Percentiles rank a stretch among this genome's conserved stretches.
phyloP scores from a whole-genome alignment of 1,284 basidiomycete genomes.

The Austroboletus niveus region DNA sequence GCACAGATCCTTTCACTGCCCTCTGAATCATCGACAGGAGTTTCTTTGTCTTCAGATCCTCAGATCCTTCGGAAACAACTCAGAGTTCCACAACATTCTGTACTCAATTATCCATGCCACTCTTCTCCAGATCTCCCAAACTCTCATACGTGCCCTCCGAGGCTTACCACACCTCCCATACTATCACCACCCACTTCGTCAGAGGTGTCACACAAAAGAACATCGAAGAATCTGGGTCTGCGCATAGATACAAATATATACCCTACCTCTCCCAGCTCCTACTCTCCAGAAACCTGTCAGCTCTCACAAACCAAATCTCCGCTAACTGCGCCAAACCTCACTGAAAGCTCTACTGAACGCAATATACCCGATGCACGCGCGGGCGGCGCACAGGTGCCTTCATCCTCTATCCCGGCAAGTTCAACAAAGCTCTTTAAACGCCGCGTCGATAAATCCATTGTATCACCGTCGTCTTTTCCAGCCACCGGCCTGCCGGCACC shows the following conservation, averaged over 20 bases:
- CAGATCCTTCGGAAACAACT: conserved; percentile 28
- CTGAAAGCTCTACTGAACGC: background rate
- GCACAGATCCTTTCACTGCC: conserved; percentile 25
- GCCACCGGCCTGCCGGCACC: background rate
- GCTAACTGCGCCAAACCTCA: background rate
- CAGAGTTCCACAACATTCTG: conserved; percentile 31
- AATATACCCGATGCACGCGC: background rate
- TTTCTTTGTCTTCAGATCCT: conserved; percentile 25
- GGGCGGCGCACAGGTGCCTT: background rate
- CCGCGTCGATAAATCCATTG: background rate
- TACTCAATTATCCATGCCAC: conserved; percentile 21
- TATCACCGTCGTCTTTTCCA: conserved; percentile 1
- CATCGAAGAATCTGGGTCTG: conserved; percentile 2
- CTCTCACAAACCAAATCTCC: background rate
- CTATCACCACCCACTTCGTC: background rate
- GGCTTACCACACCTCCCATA: background rate
- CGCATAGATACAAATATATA: conserved; percentile 6
- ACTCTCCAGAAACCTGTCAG: background rate
- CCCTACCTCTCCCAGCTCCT: background rate
- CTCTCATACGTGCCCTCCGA: conserved; percentile 13
- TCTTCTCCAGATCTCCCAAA: conserved; percentile 26
- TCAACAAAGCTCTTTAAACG: conserved; percentile 11
- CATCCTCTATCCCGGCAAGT: background rate
- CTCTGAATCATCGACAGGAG: conserved; percentile 6
- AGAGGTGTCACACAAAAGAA: background rate